These are phyloP conservation scores for Sugiyamaella grinbergsii DNA, from an alignment of 1,139 yeast genomes.

Conservation along the genomic window DNA sequence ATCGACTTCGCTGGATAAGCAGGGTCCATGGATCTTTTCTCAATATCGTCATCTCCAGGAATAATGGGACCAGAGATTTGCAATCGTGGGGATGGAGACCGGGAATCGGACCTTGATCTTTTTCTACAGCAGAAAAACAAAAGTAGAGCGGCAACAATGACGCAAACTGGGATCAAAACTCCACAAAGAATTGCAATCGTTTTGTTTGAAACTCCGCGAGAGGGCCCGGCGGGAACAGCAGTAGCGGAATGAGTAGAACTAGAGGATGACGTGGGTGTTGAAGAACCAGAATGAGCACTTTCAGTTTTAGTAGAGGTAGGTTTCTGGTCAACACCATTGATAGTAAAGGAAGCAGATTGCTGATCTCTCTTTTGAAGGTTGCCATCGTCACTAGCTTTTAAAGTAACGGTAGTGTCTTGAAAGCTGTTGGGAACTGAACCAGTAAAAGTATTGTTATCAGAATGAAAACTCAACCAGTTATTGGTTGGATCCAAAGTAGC, in stretches of 20 bases:
- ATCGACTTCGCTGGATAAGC: constrained; percentile 45
- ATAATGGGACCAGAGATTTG: constrained; percentile 37
- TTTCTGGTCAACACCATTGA: constrained; percentile 53
- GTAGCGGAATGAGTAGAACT: constrained; percentile 36
- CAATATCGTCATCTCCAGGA: constrained; percentile 29
- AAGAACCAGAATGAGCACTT: constrained; percentile 30
- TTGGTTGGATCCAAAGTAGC: constrained; percentile 49
- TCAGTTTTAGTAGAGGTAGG: constrained; percentile 25
- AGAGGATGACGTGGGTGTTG: constrained; percentile 33
- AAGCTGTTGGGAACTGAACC: constrained; percentile 71
- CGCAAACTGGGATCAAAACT: constrained; percentile 71
- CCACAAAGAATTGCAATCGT: constrained; percentile 84
- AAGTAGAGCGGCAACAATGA: constrained; percentile 51
- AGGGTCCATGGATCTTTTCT: constrained; percentile 19
- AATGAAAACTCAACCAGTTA: constrained; percentile 67
- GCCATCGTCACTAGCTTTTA: constrained; percentile 36
- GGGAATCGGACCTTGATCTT: constrained; percentile 37
- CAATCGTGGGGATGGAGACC: constrained; percentile 16
- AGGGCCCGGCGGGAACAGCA: constrained; percentile 38
- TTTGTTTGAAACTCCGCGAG: constrained; percentile 41
- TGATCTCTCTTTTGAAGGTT: constrained; percentile 32
- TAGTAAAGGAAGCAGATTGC: constrained; percentile 51
- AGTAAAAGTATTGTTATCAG: constrained; percentile 61
- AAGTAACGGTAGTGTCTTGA: constrained; percentile 50
- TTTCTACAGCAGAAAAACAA: constrained; percentile 62